Evolutionary conservation across 2,329 filamentous ascomycete species (phyloP).

Genomic region (Pseudogymnoascus sp.): DNA sequence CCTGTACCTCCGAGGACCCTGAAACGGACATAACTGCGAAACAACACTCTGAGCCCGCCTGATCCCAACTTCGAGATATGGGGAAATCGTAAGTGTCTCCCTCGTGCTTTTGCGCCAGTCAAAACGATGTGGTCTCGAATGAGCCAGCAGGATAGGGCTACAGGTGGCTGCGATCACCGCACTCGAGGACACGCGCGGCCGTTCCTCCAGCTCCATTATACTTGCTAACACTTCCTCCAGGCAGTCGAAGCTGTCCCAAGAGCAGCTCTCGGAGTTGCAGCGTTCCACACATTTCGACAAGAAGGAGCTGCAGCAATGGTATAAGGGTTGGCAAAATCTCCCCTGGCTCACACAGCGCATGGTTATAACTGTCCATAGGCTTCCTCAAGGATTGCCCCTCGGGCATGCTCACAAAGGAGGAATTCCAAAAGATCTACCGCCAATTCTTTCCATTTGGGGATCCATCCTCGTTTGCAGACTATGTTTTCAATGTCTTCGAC

Average conservation of each 20-base stretch:
- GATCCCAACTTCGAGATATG: neutral
- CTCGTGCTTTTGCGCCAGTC: neutral
- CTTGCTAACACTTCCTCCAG: conserved; percentile 40
- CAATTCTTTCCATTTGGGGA: conserved; percentile 99
- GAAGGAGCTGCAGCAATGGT: conserved; percentile 99
- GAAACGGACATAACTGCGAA: neutral
- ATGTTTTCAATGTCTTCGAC: conserved; percentile 99
- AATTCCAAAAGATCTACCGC: conserved; percentile 99
- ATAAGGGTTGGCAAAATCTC: conserved; percentile 67
- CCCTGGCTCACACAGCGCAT: neutral
- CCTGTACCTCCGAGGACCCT: neutral
- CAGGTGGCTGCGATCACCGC: neutral
- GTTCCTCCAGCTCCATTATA: too few species aligned
- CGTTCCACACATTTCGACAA: conserved; percentile 98
- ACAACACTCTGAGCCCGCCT: neutral
- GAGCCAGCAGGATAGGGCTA: neutral
- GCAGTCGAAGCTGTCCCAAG: conserved; percentile 95
- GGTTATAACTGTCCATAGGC: conserved; percentile 44
- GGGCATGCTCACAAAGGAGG: conserved; percentile 93
- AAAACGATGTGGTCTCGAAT: neutral
- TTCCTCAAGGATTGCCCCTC: conserved; percentile 98
- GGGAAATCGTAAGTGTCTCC: neutral
- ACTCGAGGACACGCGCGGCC: neutral
- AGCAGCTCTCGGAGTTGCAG: conserved; percentile 91
- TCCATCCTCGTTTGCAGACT: conserved; percentile 94